Evolutionary conservation across 306 rosid species (phyloP).

Genomic region (Quercus bicolor): DNA sequence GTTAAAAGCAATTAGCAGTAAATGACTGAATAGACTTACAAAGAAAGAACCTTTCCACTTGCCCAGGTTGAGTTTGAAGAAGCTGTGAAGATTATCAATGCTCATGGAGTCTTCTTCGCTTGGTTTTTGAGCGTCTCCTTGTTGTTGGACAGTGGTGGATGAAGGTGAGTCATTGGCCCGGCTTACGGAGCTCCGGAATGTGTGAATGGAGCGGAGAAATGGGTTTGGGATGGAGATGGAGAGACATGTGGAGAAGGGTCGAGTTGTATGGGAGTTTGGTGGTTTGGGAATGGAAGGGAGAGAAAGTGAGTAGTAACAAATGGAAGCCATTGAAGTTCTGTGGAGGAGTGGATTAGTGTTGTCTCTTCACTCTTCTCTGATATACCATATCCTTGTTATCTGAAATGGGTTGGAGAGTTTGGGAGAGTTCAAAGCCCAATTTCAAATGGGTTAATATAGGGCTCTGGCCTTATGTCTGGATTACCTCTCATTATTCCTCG

Average conservation of each 20-base stretch:
- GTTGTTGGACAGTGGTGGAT: conserved; percentile 17
- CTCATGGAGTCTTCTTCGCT: conserved; percentile 52
- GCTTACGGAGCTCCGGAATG: conserved; percentile 16
- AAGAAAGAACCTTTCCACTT: conserved; percentile 90
- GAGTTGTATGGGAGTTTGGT: background rate
- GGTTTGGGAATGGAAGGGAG: conserved; percentile 33
- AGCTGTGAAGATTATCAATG: conserved; percentile 63
- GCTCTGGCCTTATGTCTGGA: too few species aligned
- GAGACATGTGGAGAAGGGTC: conserved; percentile 16
- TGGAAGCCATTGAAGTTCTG: conserved; percentile 46
- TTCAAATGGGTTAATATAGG: background rate
- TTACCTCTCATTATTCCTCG: too few species aligned
- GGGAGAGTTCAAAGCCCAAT: background rate
- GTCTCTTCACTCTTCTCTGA: background rate
- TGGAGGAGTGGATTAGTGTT: background rate
- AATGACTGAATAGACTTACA: conserved; percentile 33
- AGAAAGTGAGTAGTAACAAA: conserved; percentile 33
- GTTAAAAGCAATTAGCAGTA: too few species aligned
- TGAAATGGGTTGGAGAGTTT: background rate
- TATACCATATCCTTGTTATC: background rate
- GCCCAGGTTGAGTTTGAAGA: conserved; percentile 61
- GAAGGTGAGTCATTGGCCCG: conserved; percentile 47
- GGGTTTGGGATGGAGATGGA: conserved; percentile 9
- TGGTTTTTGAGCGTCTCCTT: conserved; percentile 34
- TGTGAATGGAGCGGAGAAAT: conserved; percentile 13